Percentiles rank a stretch among this genome's conserved stretches.
These are phyloP conservation scores for Salinomyces thailandicus DNA, from an alignment of 2,329 filamentous ascomycete species.

Conservation along the genomic window DNA sequence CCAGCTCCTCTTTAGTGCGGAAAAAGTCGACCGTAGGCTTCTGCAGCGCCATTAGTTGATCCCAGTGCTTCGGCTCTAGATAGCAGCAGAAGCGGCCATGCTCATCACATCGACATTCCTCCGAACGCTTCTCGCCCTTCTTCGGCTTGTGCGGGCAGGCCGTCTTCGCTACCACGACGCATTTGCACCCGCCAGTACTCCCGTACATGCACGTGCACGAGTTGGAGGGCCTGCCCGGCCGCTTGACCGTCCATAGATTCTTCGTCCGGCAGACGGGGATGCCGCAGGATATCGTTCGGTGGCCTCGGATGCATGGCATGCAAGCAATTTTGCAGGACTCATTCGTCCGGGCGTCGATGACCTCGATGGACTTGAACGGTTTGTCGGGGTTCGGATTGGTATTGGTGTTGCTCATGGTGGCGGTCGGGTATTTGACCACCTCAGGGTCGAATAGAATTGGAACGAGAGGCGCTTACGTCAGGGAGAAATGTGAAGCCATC, in stretches of 20 bases:
- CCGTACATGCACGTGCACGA: constrained; percentile 26
- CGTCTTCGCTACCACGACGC: constrained; percentile 21
- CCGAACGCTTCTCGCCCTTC: constrained; percentile 25
- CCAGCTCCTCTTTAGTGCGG: constrained; percentile 18
- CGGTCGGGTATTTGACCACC: neutral
- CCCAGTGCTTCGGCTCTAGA: constrained; percentile 24
- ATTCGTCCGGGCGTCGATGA: constrained; percentile 22
- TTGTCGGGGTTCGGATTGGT: constrained; percentile 14
- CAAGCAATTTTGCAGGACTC: constrained; percentile 26
- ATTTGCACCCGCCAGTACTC: constrained; percentile 24
- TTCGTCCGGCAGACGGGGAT: constrained; percentile 26
- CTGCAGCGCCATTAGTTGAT: constrained; percentile 17
- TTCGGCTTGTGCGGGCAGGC: constrained; percentile 26
- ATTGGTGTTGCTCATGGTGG: neutral
- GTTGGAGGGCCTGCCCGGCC: constrained; percentile 25
- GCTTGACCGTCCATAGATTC: constrained; percentile 28
- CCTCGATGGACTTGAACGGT: constrained; percentile 28
- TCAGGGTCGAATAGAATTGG: neutral
- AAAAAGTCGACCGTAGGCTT: constrained; percentile 23
- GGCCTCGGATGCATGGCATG: constrained; percentile 28
- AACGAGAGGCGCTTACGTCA: constrained; percentile 2
- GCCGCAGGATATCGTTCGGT: constrained; percentile 26
- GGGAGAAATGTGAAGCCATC: neutral
- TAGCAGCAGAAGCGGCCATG: constrained; percentile 26
- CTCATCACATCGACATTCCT: constrained; percentile 26